Base-by-base conservation (phyloP, 345 rosid genomes). In the Pugionium dolabratum region DNA sequence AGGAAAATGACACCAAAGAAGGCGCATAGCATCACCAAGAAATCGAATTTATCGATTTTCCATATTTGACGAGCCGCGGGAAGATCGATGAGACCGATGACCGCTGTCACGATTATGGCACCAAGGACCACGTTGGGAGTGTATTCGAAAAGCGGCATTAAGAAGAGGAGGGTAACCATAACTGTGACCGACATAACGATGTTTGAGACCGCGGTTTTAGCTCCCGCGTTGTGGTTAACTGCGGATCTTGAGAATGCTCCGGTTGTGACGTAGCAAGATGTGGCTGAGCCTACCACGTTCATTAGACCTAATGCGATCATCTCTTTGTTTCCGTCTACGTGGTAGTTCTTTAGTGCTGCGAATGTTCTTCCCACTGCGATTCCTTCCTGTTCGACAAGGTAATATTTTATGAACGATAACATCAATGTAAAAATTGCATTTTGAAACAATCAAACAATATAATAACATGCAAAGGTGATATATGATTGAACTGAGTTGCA, bases 301-400 rank as follows among this genome's bases (percentile, higher is more conserved):
- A 94, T 94, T 32, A 88, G 32, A 40, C 99, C 99, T 57, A 90
- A 88, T 3, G 99, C 99, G 58, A 94, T 85, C 97, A 94, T 94
- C 75, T 94, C 99, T 82, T 94, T 94, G 89, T 94, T 90, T 9
- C 99, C 99, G 68, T 94, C 99, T 9, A 88, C 88, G 74, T 86
- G 82, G 76, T 90, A 94, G 79, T 88, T 82, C 72, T 86, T 90
- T 35, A 94, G 69, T 45, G 92, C 85, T 34, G 97, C 99, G 67
- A 94, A 90, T 51, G 99, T 94, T 75, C 97, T 86, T 75, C 97
- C 99, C 6, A 90, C 96, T 33, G 99, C 99, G 67, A 94, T 86
- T 7, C 99, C 99, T 82, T 94, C 99, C 99, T 94, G 90, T 59
- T 74, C n/a, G 5, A 64, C 65, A 33, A 66, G 18, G 18, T 0